Evolutionary conservation across 1,139 yeast species (phyloP).

Genomic region (Yamadazyma sp.): DNA sequence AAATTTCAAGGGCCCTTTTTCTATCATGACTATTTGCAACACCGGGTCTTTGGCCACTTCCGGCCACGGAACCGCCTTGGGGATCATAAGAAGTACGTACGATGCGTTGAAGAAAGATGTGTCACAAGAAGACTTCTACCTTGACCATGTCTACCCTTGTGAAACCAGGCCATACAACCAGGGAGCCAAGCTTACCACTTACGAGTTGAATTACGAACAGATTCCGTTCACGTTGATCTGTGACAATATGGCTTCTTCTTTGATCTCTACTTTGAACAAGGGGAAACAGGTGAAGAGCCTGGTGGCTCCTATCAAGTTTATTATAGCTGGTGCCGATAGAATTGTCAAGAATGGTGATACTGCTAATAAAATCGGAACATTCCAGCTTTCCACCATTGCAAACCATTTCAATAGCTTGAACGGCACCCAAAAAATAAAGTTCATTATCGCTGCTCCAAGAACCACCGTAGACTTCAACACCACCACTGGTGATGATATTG

Average conservation of each 20-base stretch:
- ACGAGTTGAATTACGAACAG: conserved; percentile 78
- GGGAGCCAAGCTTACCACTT: conserved; percentile 92
- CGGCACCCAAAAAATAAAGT: conserved; percentile 57
- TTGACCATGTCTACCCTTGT: conserved; percentile 76
- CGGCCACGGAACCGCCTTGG: conserved; percentile 96
- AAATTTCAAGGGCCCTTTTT: conserved; percentile 61
- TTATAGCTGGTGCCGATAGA: conserved; percentile 98
- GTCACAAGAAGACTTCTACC: conserved; percentile 37
- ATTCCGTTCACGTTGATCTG: conserved; percentile 89
- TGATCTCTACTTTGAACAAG: conserved; percentile 41
- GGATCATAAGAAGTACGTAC: conserved; percentile 77
- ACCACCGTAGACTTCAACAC: conserved; percentile 81
- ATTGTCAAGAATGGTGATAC: conserved; percentile 91
- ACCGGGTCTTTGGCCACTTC: conserved; percentile 94
- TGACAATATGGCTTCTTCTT: conserved; percentile 87
- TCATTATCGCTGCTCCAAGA: conserved; percentile 92
- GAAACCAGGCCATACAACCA: conserved; percentile 97
- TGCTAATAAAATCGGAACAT: conserved; percentile 97
- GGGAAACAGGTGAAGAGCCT: conserved; percentile 19
- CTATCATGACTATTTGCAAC: conserved; percentile 83
- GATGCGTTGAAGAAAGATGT: conserved; percentile 27
- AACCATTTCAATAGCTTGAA: conserved; percentile 37
- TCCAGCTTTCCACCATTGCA: conserved; percentile 76
- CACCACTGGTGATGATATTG: conserved; percentile 65
- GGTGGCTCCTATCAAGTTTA: conserved; percentile 69